Base-by-base conservation (phyloP, 1,284 basidiomycete genomes). In the Chondrostereum purpureum region DNA sequence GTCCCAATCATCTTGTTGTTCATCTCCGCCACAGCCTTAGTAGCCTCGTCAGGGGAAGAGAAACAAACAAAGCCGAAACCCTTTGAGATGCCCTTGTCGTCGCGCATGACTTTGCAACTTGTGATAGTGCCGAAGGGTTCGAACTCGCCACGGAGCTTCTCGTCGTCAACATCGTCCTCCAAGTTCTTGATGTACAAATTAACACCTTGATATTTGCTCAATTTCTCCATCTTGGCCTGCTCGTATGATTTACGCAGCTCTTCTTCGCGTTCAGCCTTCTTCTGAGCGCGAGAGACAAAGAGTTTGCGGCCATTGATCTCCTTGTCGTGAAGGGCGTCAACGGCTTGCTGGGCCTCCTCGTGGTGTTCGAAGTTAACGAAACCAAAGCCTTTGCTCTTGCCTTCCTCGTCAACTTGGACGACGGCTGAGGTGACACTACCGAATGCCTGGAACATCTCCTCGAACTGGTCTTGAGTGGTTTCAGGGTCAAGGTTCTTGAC, bases 1-100 rank as follows among this genome's bases (percentile, higher is more conserved):
- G 88, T 83, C 55, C 95, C 94, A 62, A 99, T 92, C 89, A 99
- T 99, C 78, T 98, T 98, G 80, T 97, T 97, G 80, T 99, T 99
- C 94, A 99, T 97, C 75, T 99, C 96, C 46, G 92, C 91, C 53
- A 99, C 94, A 50, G 96, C 96, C 76, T 98, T 99, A 65, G 93
- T 98, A 41, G 96, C 95, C 73, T 99, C 96, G 58, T 99, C 96
- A 44, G 96, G 94, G 49, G 92, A 88, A 37, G 92, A 92, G 78
- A 94, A 99, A 73, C 96, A 99, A 55, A 99, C 96, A 65, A 99
- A 99, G 58, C 96, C 96, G 62, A 99, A 99, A 59, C 96, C 96
- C 65, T 93, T 92, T 39, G 90, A 92, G 41, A 75, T 80, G 50
- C 78, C 83, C 71, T 91, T 92, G 57, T 97, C 93, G 66, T 96